phyloP scores from a whole-genome alignment of 129 eudicot genomes.

The Silybum marianum region DNA sequence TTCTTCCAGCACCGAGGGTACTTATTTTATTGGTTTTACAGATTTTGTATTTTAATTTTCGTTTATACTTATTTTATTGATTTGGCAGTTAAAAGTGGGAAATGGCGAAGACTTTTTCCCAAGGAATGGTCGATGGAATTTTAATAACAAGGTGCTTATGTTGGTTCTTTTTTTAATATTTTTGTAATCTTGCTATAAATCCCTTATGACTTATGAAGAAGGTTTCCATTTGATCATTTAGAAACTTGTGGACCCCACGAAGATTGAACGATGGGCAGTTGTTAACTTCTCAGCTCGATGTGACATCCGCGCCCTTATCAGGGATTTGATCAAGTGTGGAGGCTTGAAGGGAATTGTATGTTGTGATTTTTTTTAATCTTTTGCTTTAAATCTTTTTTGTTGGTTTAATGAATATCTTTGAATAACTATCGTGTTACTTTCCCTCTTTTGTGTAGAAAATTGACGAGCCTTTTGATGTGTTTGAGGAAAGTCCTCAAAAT shows the following conservation, averaged over 20 bases:
- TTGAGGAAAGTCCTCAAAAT: constrained; percentile 70
- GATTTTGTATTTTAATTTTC: background rate
- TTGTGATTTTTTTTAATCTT: background rate
- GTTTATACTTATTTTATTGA: background rate
- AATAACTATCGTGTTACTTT: background rate
- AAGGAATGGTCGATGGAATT: constrained; percentile 78
- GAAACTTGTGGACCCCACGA: constrained; percentile 71
- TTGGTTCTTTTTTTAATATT: background rate
- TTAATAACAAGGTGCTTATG: constrained; percentile 59
- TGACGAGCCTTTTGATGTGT: constrained; percentile 59
- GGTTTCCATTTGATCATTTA: constrained; percentile 14
- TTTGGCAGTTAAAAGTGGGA: constrained; percentile 62
- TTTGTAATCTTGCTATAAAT: background rate
- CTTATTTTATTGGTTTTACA: background rate
- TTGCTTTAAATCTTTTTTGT: background rate
- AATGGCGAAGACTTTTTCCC: constrained; percentile 73
- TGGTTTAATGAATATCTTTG: background rate
- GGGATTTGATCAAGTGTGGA: constrained; percentile 59
- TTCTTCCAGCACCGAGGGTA: constrained; percentile 81
- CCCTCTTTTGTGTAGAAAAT: constrained; percentile 29
- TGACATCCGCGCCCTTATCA: constrained; percentile 42
- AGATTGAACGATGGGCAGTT: constrained; percentile 68
- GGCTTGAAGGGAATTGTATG: constrained; percentile 77
- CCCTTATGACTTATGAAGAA: background rate
- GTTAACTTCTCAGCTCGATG: constrained; percentile 90